Evolutionary conservation across 148 eudicot genomes (phyloP).

Genomic region (Rhododendron kiyosumense): DNA sequence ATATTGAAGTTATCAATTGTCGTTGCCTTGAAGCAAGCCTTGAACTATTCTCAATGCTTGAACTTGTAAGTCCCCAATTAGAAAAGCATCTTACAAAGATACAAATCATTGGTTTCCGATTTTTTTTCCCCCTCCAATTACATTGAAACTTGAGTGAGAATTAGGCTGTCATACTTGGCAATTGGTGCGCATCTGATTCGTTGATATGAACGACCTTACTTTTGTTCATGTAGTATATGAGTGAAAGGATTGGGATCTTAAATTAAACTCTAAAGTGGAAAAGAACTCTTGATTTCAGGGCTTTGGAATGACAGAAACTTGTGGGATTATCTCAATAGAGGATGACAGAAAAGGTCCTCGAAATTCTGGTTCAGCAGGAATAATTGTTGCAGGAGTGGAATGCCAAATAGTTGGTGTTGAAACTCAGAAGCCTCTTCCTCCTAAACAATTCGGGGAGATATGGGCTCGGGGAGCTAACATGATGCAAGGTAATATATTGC

Average conservation of each 20-base stretch:
- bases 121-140: neutral
- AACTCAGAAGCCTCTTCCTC: constrained; percentile 66
- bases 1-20: neutral
- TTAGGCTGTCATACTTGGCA: neutral
- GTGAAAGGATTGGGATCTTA: neutral
- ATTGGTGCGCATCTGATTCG: neutral
- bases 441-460: constrained; percentile 69
- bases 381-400: constrained; percentile 56
- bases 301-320: constrained; percentile 85
- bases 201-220: neutral
- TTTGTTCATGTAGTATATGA: neutral
- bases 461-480: constrained; percentile 78
- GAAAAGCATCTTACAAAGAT: neutral
- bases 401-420: constrained; percentile 56
- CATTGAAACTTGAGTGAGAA: neutral
- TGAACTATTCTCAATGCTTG: neutral
- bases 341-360: constrained; percentile 37
- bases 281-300: constrained; percentile 44
- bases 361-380: constrained; percentile 71
- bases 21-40: neutral
- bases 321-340: constrained; percentile 56
- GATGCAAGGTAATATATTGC: constrained; percentile 51
- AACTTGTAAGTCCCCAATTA: neutral
- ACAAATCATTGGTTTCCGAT: neutral
- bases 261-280: neutral